Evolutionary conservation across 192 early-diverging fungal genomes (phyloP), one percentile per base, ranked within the genome.

Genomic region (Entomortierella parvispora): DNA sequence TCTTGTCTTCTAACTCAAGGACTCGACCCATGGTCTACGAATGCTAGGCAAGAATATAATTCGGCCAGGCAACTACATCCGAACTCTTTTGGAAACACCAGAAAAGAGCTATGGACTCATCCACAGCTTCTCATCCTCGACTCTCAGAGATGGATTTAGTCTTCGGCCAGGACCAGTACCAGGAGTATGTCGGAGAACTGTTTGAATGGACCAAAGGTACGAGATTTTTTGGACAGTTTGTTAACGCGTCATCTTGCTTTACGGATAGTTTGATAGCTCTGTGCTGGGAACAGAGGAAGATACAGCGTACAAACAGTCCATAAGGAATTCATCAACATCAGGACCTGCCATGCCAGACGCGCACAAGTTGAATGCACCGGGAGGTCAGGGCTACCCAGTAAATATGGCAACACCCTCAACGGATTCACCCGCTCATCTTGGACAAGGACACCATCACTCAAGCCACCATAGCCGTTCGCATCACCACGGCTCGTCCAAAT

Each of bases 231-330:
- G n/a, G n/a, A n/a, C n/a, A n/a, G n/a, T n/a, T n/a, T n/a, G n/a
- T n/a, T n/a, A n/a, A n/a, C n/a, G n/a, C n/a, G n/a, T 0, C 26
- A 22, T 44, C 23, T 65, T 15, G 5, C 23, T 2, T n/a, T 17
- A 9, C 9, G 17, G 26, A 52, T 42, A 77, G 74, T 77, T 77
- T 58, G 74, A 77, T 48, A 25, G 47, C 6, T 68, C 74, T 20
- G 74, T 77, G 29, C 53, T 77, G 22, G 74, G 74, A 8, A 68
- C 74, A 2, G 74, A 77, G 17, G 74, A 77, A 20, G 72, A 67
- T 40, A 32, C 32, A 1, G 43, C 29, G 20, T 54, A 45, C 47
- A 69, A 58, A 18, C 58, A 62, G 7, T 33, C 52, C 8, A 29
- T 58, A 14, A 69, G 60, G 33, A 43, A 53, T 32, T 2, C 28